Base-by-base conservation (phyloP, 106 monocot species). In the Vanilla planifolia region DNA sequence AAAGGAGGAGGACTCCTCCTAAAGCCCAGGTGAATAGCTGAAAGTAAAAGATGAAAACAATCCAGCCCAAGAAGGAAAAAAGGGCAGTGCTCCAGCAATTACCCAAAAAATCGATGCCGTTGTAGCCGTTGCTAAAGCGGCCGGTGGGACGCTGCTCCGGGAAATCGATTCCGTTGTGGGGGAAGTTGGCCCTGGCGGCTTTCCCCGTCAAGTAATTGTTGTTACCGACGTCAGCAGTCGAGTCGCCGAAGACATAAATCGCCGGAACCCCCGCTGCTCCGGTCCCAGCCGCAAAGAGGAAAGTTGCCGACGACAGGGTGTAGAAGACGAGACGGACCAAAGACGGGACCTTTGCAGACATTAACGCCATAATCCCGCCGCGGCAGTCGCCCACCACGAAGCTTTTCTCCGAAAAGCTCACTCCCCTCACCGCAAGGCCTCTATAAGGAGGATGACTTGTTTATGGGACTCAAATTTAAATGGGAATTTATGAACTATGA, bases 81-180 rank as follows among this genome's bases (percentile, higher is more conserved):
- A n/a, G n/a, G n/a, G n/a, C n/a, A n/a, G n/a, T n/a, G n/a, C n/a
- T 19, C 50, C 53, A 16, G 35, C 17, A 34, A 37, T 28, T 32
- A 82, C 86, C 86, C 45, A 87, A 63, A 46, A 82, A 82, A 42
- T 87, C 86, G 55, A 78, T 59, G 65, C 75, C 69, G 34, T 87
- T 87, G 65, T 82, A 82, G 46, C 82, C 86, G 37, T 87, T 87
- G 58, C 86, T 87, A 66, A 82, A 87, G 68, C 86, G 63, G 2
- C 86, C 86, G 0, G 86, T 82, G 48, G 86, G 70, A 29, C 79
- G 40, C 4, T 67, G 61, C 53, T n/a, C 42, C n/a, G 75, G 78
- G 44, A 82, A 87, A 50, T 87, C 86, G 29, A 87, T 36, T 17
- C 86, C 86, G 21, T 87, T 68, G 47, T 72, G 82, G 11, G 82